Base-by-base conservation (phyloP, 129 eudicot genomes). In the Flaveria robusta region DNA sequence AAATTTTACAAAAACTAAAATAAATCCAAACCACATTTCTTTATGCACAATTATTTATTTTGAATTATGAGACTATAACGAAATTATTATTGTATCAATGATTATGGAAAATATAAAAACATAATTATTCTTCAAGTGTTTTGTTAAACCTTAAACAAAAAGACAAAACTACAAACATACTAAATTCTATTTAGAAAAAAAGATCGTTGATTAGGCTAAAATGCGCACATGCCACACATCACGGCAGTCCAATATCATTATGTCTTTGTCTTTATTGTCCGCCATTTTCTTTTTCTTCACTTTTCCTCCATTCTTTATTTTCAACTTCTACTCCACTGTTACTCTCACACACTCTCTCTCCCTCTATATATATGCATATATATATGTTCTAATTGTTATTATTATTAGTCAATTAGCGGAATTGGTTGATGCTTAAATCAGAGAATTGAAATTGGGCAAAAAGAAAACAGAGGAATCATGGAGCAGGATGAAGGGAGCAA, bases 261-360 rank as follows among this genome's bases (percentile, higher is more conserved):
- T 70, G 78, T 82, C 87, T 71, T 76, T 82, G 84, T 85, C 86
- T 83, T 76, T 77, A 76, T 79, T 82, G 88, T 82, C 87, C 86
- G 84, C 84, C 85, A 79, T 75, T 86, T 88, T 75, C 68, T 88
- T 87, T 86, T 88, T 66, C 91, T 90, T 86, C 78, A 85, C 93
- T 90, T 90, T 88, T 82, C 87, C 87, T 82, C 74, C 76, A 63
- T 63, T 81, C 73, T 52, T 77, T 43, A 54, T 81, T 74, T 74
- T 69, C 66, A 76, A 43, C 82, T 59, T 39, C 77, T 29, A 52
- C 86, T 63, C 80, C 79, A 63, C 68, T 63, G 68, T 63, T 62
- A 18, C 51, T 43, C 18, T 24, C 62, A 22, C 4, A 13, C 47
- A 7, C 11, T 23, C 31, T 52, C 9, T 49, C 22, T 14, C 39